These are phyloP conservation scores for Begonia peltatifolia DNA, from an alignment of 306 rosid genomes.

Conservation along the genomic window DNA sequence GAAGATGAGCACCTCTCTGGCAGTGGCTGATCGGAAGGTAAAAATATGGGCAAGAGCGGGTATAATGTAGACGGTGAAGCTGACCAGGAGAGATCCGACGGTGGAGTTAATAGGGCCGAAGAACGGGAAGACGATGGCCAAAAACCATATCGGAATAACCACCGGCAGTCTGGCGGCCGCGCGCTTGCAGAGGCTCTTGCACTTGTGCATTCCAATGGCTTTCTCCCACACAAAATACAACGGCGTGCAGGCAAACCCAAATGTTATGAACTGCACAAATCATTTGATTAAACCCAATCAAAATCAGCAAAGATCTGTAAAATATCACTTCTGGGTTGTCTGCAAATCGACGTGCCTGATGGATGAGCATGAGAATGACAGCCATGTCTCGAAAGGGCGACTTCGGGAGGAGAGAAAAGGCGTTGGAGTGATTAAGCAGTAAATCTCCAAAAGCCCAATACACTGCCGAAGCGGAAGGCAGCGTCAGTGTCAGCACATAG, in stretches of 20 bases:
- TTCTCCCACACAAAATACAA: conserved; percentile 96
- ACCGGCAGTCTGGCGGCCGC: conserved; percentile 85
- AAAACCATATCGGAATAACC: conserved; percentile 87
- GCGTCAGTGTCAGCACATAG: conserved; percentile 86
- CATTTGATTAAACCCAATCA: background rate
- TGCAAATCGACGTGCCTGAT: conserved; percentile 33
- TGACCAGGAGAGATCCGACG: conserved; percentile 91
- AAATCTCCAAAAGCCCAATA: conserved; percentile 99
- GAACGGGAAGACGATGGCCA: conserved; percentile 87
- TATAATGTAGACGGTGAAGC: conserved; percentile 92
- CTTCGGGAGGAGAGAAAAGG: conserved; percentile 79
- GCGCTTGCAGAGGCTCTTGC: conserved; percentile 81
- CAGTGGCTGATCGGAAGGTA: conserved; percentile 65
- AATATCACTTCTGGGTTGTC: too few species aligned
- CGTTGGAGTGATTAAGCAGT: conserved; percentile 92
- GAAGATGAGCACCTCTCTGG: conserved; percentile 46
- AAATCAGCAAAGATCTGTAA: too few species aligned
- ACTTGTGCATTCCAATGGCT: conserved; percentile 67
- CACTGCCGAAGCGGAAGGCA: conserved; percentile 86
- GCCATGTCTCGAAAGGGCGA: conserved; percentile 77
- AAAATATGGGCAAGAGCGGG: conserved; percentile 79
- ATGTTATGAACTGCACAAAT: conserved; percentile 64
- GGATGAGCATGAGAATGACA: conserved; percentile 87
- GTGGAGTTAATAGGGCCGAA: conserved; percentile 94
- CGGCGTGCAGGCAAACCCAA: conserved; percentile 97